Conservation (phyloP, 257 asterid species). For the Gardenia jasminoides region DNA sequence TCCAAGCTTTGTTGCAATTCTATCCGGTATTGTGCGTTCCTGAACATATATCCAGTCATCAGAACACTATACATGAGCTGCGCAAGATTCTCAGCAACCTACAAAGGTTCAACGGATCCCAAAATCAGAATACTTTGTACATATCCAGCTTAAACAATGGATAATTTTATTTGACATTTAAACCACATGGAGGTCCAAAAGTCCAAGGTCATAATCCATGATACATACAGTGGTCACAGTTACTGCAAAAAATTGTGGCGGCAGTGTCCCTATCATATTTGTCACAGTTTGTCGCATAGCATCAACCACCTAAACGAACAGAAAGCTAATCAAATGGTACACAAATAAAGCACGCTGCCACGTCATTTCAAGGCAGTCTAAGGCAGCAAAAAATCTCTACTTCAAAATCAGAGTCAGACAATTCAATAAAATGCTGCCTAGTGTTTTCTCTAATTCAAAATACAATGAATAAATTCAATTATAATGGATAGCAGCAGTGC, state of each 20-base stretch:
- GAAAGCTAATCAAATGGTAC: background rate
- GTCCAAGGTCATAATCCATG: background rate
- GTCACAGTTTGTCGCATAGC: constrained; percentile 99
- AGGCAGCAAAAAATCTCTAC: background rate
- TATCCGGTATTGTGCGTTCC: constrained; percentile 83
- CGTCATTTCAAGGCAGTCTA: background rate
- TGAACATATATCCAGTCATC: constrained; percentile 99
- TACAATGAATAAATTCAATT: background rate
- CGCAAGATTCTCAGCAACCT: constrained; percentile 98
- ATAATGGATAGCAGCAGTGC: background rate
- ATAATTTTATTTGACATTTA: background rate
- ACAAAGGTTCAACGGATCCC: constrained; percentile 15
- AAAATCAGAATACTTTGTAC: constrained; percentile 7
- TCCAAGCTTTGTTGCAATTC: constrained; percentile 96
- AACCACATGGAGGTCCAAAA: background rate
- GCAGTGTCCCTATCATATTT: constrained; percentile 95
- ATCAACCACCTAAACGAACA: constrained; percentile 68
- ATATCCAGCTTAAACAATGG: background rate
- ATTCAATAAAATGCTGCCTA: background rate
- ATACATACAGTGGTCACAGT: constrained; percentile 83
- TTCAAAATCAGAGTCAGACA: background rate
- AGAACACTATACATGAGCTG: constrained; percentile 95
- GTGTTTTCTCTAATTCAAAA: background rate
- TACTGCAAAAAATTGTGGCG: constrained; percentile 89
- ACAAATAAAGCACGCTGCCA: background rate